Conservation (phyloP, 129 eudicot species). For the Ambrosia artemisiifolia region DNA sequence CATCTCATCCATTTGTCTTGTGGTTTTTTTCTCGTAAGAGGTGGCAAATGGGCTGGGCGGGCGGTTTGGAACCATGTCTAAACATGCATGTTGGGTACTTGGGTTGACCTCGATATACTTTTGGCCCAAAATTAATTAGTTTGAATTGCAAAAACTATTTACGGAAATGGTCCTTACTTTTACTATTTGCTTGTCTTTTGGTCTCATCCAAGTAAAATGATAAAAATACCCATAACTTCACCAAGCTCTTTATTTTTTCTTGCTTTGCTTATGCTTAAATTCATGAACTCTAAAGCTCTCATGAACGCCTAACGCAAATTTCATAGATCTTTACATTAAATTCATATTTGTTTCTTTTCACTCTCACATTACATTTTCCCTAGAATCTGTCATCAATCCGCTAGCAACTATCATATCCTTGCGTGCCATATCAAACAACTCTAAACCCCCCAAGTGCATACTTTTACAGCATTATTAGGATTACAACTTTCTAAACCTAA, state of each 20-base stretch:
- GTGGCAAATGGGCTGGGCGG: not conserved
- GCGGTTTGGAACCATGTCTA: not conserved
- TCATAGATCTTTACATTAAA: not conserved
- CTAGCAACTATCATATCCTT: too few relatives aligned
- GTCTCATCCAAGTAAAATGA: not conserved
- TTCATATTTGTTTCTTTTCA: not conserved
- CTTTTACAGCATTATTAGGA: not conserved
- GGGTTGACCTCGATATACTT: not conserved
- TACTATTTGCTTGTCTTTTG: not conserved
- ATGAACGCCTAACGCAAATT: not conserved
- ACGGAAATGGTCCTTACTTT: not conserved
- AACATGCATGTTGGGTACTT: not conserved
- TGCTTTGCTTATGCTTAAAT: not conserved
- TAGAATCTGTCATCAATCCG: too few relatives aligned
- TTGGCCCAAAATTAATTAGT: too few relatives aligned
- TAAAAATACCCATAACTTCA: not conserved
- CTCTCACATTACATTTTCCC: too few relatives aligned
- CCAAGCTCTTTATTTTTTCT: not conserved
- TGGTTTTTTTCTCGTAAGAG: not conserved
- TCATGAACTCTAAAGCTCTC: not conserved
- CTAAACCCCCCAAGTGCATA: too few relatives aligned
- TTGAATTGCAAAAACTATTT: not conserved
- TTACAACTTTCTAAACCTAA: not conserved
- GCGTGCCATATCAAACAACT: too few relatives aligned
- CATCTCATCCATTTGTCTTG: not conserved